These are phyloP conservation scores for Nicotiana rustica DNA, from an alignment of 305 asterid genomes.

Conservation along the genomic window DNA sequence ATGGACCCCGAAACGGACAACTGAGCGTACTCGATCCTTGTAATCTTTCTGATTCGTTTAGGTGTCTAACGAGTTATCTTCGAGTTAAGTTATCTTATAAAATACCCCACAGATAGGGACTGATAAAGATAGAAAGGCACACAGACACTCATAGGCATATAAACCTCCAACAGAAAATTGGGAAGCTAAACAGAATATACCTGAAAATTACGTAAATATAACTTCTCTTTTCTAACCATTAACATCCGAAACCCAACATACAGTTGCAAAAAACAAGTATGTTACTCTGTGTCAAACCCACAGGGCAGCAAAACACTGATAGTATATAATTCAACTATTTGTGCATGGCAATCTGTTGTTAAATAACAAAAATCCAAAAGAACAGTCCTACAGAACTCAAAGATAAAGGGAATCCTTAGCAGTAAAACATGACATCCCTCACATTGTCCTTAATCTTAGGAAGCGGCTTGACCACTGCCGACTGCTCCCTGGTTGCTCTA, in stretches of 20 bases:
- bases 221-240: neutral
- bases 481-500: conserved; percentile 52
- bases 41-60: neutral
- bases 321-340: neutral
- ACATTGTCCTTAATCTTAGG: conserved; percentile 64
- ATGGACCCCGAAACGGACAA: neutral
- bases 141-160: neutral
- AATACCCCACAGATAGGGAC: neutral
- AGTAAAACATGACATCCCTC: conserved; percentile 79
- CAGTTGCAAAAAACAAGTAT: conserved; percentile 14
- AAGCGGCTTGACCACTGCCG: conserved; percentile 39
- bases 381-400: conserved; percentile 7
- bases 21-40: neutral
- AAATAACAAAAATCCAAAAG: neutral
- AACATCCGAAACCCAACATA: neutral
- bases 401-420: conserved; percentile 43
- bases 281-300: neutral
- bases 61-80: neutral
- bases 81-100: neutral
- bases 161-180: neutral
- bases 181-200: neutral
- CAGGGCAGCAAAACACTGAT: neutral
- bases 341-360: neutral
- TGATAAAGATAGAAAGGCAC: neutral
- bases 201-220: neutral